Evolutionary conservation across 495 filamentous ascomycete genomes (phyloP).

Genomic region (Neurospora tetrasperma): DNA sequence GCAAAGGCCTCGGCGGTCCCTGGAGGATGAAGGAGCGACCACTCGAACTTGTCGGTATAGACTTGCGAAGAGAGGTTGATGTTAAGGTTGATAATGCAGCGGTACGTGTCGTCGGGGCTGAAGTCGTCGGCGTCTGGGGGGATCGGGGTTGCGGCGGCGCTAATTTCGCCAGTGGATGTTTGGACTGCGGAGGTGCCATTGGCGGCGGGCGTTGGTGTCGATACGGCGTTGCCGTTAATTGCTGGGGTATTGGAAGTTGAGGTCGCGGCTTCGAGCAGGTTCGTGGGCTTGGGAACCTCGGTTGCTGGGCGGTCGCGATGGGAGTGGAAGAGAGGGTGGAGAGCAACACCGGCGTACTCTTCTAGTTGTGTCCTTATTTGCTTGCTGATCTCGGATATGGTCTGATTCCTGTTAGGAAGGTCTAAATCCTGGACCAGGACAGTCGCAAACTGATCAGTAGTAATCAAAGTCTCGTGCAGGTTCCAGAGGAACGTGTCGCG

Average conservation of each 20-base stretch:
- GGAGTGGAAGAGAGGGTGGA: slow-evolving; percentile 82
- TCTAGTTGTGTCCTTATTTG: slow-evolving; percentile 93
- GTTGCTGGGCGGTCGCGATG: slow-evolving; percentile 32
- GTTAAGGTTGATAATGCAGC: slow-evolving; percentile 81
- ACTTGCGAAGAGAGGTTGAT: slow-evolving; percentile 88
- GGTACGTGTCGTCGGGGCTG: slow-evolving; percentile 85
- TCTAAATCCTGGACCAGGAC: slow-evolving; percentile 91
- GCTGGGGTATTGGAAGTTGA: slow-evolving; percentile 28
- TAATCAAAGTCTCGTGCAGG: slow-evolving; percentile 85
- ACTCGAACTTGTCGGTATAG: slow-evolving; percentile 97
- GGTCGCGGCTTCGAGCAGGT: slow-evolving; percentile 25
- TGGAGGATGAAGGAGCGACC: slow-evolving; percentile 86
- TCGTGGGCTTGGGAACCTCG: slow-evolving; percentile 30
- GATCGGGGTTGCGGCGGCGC: slow-evolving; percentile 19
- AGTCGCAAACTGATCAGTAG: slow-evolving; percentile 87
- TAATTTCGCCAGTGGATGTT: slow-evolving; percentile 18
- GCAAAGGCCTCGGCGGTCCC: slow-evolving; percentile 91
- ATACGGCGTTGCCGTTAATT: slow-evolving; percentile 22
- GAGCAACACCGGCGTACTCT: slow-evolving; percentile 88
- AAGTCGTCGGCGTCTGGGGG: slow-evolving; percentile 13
- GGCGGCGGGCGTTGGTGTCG: slow-evolving; percentile 18
- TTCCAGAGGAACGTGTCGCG: slow-evolving; percentile 98
- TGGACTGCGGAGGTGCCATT: slow-evolving; percentile 11
- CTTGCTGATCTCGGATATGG: slow-evolving; percentile 71
- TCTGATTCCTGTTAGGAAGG: slow-evolving; percentile 58